phyloP scores from a whole-genome alignment of 2,329 filamentous ascomycete species.

The Trichoderma koningiopsis region DNA sequence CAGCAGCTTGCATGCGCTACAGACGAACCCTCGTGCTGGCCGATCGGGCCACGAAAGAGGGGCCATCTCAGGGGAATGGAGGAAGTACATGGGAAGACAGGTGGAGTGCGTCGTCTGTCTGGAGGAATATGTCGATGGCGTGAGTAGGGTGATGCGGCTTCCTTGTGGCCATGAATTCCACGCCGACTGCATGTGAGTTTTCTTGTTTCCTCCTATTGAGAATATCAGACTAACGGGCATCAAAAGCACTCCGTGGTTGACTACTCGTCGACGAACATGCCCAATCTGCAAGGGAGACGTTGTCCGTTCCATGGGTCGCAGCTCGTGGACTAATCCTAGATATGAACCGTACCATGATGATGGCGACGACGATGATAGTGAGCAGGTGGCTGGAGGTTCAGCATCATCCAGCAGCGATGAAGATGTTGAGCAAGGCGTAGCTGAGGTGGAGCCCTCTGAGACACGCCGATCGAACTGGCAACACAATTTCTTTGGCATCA shows the following conservation, averaged over 20 bases:
- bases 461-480: slow-evolving; percentile 32
- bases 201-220: slow-evolving; percentile 18
- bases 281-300: slow-evolving; percentile 99
- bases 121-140: slow-evolving; percentile 93
- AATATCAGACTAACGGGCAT: slow-evolving; percentile 27
- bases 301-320: slow-evolving; percentile 66
- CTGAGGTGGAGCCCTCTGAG: slow-evolving; percentile 31
- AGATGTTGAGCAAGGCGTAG: slow-evolving; percentile 50
- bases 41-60: slow-evolving; percentile 52
- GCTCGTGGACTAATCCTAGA: slow-evolving; percentile 52
- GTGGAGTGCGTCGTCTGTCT: slow-evolving; percentile 95
- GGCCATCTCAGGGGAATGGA: slow-evolving; percentile 56
- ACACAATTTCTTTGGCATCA: slow-evolving; percentile 43
- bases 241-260: slow-evolving; percentile 88
- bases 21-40: slow-evolving; percentile 36
- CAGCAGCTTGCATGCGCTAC: slow-evolving; percentile 44
- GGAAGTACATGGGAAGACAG: slow-evolving; percentile 67
- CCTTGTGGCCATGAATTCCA: slow-evolving; percentile 98
- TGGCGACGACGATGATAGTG: slow-evolving; percentile 49
- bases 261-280: slow-evolving; percentile 92
- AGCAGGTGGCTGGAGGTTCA: slow-evolving; percentile 42
- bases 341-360: slow-evolving; percentile 60
- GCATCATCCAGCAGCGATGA: slow-evolving; percentile 37
- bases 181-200: slow-evolving; percentile 93
- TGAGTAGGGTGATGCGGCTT: slow-evolving; percentile 93